Base-by-base conservation (phyloP, 495 filamentous ascomycete genomes). In the Amniculicola lignicola region DNA sequence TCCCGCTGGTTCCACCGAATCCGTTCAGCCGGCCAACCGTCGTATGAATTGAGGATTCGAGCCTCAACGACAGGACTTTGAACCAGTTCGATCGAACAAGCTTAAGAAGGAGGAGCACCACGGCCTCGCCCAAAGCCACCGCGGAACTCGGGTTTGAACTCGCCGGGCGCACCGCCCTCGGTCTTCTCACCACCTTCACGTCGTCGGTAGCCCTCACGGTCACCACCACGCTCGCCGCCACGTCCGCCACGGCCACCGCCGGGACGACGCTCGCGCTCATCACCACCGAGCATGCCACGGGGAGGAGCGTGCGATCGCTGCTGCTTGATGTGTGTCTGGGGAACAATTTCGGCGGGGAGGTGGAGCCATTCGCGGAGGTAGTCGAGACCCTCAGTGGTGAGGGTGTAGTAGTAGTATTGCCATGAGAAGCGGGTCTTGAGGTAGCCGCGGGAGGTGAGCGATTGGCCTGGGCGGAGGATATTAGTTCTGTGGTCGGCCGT, bases 371-470 rank as follows among this genome's bases (percentile, higher is more conserved):
- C 93, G 67, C 93, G 94, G 73, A 98, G 90, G 84, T 97, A 98
- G 83, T 96, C 92, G 72, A 98, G 91, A 80, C 93, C 93, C 75
- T 96, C 92, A 67, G 90, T 90, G 73, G 93, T 98, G 73, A 98
- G 85, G 75, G 94, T 98, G 86, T 98, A 98, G 87, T 98, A 98
- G 85, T 96, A 98, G 85, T 91, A 97, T 81, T 98, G 93, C 93
- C 93, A 98, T 58, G 90, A 95, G 87, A 98, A 98, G 75, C 90
- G 93, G 65, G 93, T 98, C 87, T 97, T 97, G 78, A 98, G 82
- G 76, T 85, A 98, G 72, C 90, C 90, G 74, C 92, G 90, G 69
- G 93, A 97, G 79, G 84, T 91, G 69, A 98, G 82, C 57, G 93
- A 98, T 82, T 98, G 93, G 77, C 56, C 56, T 59, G 24, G 4